Conservation (phyloP, 179 eudicot species). For the Gypsophila paniculata region DNA sequence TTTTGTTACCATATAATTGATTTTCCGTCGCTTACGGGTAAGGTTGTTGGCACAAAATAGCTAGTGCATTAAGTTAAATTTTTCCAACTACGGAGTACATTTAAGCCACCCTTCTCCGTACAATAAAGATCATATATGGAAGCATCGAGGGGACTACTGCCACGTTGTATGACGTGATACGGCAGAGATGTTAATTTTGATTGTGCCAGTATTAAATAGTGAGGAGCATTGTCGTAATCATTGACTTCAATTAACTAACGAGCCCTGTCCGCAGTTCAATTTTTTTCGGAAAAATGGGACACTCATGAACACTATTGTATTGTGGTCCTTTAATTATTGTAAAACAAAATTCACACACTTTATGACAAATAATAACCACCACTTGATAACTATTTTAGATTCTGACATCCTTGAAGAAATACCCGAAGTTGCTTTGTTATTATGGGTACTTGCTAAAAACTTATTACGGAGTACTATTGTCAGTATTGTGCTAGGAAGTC, state of each 20-base stretch:
- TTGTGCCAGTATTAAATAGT: no score
- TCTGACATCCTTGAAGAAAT: neutral
- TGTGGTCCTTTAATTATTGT: neutral
- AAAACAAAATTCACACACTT: neutral
- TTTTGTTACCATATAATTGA: neutral
- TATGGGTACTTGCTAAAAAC: neutral
- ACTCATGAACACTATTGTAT: neutral
- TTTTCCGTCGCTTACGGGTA: neutral
- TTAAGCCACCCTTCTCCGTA: neutral
- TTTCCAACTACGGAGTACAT: neutral
- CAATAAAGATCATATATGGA: neutral
- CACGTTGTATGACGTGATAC: no score
- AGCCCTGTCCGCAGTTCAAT: no score
- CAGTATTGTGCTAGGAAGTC: neutral
- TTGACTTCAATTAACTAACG: no score
- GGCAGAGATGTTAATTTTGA: no score
- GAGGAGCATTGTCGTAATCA: no score
- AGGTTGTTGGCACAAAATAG: neutral
- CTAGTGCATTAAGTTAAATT: neutral
- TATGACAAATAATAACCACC: neutral
- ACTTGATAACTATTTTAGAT: neutral
- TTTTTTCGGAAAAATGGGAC: neutral
- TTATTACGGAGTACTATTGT: no score
- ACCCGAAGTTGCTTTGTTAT: neutral
- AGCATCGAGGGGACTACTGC: neutral